phyloP scores from a whole-genome alignment of 805 yeast genomes.

The Starmerella bombicola region DNA sequence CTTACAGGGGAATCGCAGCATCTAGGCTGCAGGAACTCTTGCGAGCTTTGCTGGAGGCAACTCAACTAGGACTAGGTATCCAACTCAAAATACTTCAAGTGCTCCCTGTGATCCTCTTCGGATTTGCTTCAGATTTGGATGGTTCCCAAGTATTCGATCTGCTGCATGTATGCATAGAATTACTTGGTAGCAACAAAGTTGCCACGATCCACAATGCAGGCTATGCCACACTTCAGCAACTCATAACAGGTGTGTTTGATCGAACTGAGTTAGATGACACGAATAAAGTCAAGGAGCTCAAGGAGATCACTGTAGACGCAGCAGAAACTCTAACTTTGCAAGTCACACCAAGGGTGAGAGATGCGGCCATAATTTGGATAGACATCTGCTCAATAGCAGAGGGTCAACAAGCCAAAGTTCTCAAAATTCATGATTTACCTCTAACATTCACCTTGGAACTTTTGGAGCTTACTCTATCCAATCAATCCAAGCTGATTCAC shows the following conservation, averaged over 20 bases:
- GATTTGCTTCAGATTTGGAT: slow-evolving; percentile 43
- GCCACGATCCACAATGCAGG: slow-evolving; percentile 81
- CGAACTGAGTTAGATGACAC: slow-evolving; percentile 32
- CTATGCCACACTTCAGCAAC: slow-evolving; percentile 81
- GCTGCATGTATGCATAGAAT: slow-evolving; percentile 54
- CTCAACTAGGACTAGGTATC: slow-evolving; percentile 64
- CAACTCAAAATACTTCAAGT: slow-evolving; percentile 79
- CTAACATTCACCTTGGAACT: slow-evolving; percentile 69
- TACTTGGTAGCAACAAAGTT: slow-evolving; percentile 56
- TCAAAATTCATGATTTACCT: slow-evolving; percentile 42
- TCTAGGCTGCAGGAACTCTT: slow-evolving; percentile 42
- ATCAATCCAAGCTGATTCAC: slow-evolving; percentile 46
- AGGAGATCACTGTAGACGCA: slow-evolving; percentile 14
- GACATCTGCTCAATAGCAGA: slow-evolving; percentile 64
- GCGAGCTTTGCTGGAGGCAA: slow-evolving; percentile 58
- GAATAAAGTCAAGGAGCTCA: not conserved
- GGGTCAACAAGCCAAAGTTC: slow-evolving; percentile 41
- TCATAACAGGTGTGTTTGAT: slow-evolving; percentile 68
- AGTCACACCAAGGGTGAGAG: slow-evolving; percentile 46
- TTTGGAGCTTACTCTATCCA: slow-evolving; percentile 61
- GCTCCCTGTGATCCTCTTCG: slow-evolving; percentile 60
- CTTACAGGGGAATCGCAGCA: slow-evolving; percentile 42
- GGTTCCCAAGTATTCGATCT: slow-evolving; percentile 47
- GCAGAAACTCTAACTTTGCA: slow-evolving; percentile 31
- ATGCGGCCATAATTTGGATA: slow-evolving; percentile 54